These are phyloP conservation scores for Phaseolus lunatus DNA, from an alignment of 306 rosid genomes.

Conservation along the genomic window DNA sequence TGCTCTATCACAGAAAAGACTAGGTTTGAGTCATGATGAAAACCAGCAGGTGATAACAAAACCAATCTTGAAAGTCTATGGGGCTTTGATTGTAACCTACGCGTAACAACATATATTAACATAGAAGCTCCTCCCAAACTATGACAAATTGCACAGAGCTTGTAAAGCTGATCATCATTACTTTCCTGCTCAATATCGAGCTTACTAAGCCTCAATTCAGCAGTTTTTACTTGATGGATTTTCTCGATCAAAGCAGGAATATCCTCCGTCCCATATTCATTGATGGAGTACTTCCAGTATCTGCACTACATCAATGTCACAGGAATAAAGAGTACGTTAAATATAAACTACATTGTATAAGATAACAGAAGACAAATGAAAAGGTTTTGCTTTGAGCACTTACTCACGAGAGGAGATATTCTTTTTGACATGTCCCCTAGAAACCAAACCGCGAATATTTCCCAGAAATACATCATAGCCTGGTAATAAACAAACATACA, in stretches of 20 bases:
- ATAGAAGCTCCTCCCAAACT: constrained; percentile 95
- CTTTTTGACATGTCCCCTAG: constrained; percentile 81
- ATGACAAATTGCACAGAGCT: constrained; percentile 81
- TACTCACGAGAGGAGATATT: constrained; percentile 82
- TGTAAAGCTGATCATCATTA: constrained; percentile 71
- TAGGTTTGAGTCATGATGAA: constrained; percentile 75
- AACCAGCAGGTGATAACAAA: constrained; percentile 93
- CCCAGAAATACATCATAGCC: constrained; percentile 92
- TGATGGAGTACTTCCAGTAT: constrained; percentile 92
- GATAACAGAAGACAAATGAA: not conserved
- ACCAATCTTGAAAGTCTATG: constrained; percentile 88
- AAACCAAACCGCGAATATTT: constrained; percentile 82
- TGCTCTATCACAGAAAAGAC: constrained; percentile 63
- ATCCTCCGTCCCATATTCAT: constrained; percentile 90
- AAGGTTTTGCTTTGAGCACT: constrained; percentile 47
- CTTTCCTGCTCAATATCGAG: constrained; percentile 68
- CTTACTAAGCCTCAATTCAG: constrained; percentile 75
- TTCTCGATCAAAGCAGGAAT: constrained; percentile 91
- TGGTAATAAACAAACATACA: constrained; percentile 45
- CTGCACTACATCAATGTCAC: constrained; percentile 54
- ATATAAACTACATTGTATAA: constrained; percentile 2
- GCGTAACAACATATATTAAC: constrained; percentile 73
- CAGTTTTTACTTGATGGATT: constrained; percentile 77
- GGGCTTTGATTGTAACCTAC: constrained; percentile 68
- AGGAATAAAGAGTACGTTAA: not conserved